phyloP scores from a whole-genome alignment of 2,329 filamentous ascomycete genomes.

The Calonectria pauciramosa region DNA sequence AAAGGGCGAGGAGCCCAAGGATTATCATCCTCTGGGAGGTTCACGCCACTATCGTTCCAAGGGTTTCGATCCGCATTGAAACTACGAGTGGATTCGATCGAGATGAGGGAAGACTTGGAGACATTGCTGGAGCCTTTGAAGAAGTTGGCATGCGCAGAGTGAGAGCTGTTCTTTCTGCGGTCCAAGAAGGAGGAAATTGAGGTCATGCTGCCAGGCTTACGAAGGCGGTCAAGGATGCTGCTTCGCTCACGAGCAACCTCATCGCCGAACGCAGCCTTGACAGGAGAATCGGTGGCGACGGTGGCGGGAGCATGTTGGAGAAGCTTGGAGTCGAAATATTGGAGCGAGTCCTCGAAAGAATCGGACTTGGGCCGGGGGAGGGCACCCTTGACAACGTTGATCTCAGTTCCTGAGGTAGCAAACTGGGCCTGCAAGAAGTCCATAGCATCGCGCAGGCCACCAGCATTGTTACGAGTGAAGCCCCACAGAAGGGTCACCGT shows the following conservation, averaged over 20 bases:
- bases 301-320: conserved; percentile 91
- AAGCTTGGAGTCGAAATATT: conserved; percentile 97
- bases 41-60: conserved; percentile 98
- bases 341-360: conserved; percentile 96
- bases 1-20: conserved; percentile 74
- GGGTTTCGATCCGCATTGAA: conserved; percentile 92
- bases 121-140: conserved; percentile 94
- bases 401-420: conserved; percentile 90
- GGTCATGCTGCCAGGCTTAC: conserved; percentile 94
- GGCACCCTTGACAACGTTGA: conserved; percentile 89
- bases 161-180: conserved; percentile 92
- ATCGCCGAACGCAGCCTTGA: conserved; percentile 85
- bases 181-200: conserved; percentile 97
- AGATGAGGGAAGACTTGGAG: conserved; percentile 95
- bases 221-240: conserved; percentile 90
- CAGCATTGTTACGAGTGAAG: conserved; percentile 97
- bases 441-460: conserved; percentile 94
- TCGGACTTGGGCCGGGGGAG: conserved; percentile 98
- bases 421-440: conserved; percentile 92
- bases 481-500: conserved; percentile 78
- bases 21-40: conserved; percentile 89
- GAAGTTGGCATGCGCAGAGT: conserved; percentile 84
- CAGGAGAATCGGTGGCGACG: conserved; percentile 87
- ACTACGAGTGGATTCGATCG: conserved; percentile 94
- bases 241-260: conserved; percentile 84